These are phyloP conservation scores for Papiliotrema laurentii DNA, from an alignment of 1,284 basidiomycete genomes.

Conservation along the genomic window DNA sequence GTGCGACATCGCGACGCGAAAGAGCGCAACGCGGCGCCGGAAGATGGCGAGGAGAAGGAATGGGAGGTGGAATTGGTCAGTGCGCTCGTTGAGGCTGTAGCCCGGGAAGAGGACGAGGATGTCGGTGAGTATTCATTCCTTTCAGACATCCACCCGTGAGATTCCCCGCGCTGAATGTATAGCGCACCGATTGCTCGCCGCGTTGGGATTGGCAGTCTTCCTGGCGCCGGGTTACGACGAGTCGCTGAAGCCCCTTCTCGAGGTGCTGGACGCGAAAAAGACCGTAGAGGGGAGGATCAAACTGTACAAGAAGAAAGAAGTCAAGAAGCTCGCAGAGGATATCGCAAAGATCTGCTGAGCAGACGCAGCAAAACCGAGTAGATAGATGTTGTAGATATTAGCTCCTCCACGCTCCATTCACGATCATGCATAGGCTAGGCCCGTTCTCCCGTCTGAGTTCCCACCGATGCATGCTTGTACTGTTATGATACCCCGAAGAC, in stretches of 20 bases:
- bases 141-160: neutral
- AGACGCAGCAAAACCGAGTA: too few relatives aligned
- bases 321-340: constrained; percentile 61
- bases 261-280: constrained; percentile 62
- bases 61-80: constrained; percentile 79
- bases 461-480: too few relatives aligned
- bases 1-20: constrained; percentile 55
- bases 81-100: constrained; percentile 69
- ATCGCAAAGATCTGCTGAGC: constrained; percentile 51
- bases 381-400: too few relatives aligned
- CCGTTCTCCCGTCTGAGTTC: too few relatives aligned
- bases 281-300: constrained; percentile 54
- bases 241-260: constrained; percentile 61
- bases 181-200: constrained; percentile 76
- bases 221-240: constrained; percentile 56
- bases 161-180: too few relatives aligned
- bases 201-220: constrained; percentile 66
- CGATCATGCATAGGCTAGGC: too few relatives aligned
- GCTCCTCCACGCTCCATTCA: too few relatives aligned
- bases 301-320: constrained; percentile 57
- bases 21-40: constrained; percentile 43
- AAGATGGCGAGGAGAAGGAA: constrained; percentile 59
- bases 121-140: constrained; percentile 57
- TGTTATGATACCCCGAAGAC: too few relatives aligned
- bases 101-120: constrained; percentile 68